Percentiles rank a stretch among this genome's conserved stretches.
These are phyloP conservation scores for Sanghuangporus weigelae DNA, from an alignment of 1,284 basidiomycete species.

Conservation along the genomic window DNA sequence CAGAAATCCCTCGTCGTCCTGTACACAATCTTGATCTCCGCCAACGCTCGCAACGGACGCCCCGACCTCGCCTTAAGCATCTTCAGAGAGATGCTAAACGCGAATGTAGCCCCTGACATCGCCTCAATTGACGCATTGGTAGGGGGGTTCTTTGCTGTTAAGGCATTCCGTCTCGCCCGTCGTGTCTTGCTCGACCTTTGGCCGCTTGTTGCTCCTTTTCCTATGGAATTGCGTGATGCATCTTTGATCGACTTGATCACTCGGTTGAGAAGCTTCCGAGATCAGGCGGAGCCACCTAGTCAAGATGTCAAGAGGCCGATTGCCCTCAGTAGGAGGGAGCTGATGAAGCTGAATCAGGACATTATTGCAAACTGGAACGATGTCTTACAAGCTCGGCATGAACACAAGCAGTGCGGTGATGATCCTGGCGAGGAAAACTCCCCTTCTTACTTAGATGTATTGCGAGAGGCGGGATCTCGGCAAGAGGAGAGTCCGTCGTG, in stretches of 20 bases:
- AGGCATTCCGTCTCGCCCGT: conserved; percentile 45
- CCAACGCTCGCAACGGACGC: conserved; percentile 53
- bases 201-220: conserved; percentile 58
- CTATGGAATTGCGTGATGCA: conserved; percentile 35
- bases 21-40: conserved; percentile 69
- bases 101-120: conserved; percentile 59
- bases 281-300: background rate
- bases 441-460: background rate
- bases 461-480: background rate
- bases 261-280: conserved; percentile 38
- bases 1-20: conserved; percentile 49
- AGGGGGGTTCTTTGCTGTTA: conserved; percentile 56
- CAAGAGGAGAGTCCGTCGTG: background rate
- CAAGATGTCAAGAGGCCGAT: background rate
- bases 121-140: conserved; percentile 63
- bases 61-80: conserved; percentile 46
- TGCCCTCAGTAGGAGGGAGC: background rate
- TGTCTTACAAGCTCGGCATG: background rate
- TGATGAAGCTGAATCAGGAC: background rate
- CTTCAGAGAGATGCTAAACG: conserved; percentile 59
- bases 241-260: conserved; percentile 40
- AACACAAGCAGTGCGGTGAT: background rate
- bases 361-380: conserved; percentile 5
- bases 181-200: conserved; percentile 55
- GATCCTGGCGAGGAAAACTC: background rate